Evolutionary conservation across 208 protist species (phyloP).

Genomic region (Wallacemonas sp.): DNA sequence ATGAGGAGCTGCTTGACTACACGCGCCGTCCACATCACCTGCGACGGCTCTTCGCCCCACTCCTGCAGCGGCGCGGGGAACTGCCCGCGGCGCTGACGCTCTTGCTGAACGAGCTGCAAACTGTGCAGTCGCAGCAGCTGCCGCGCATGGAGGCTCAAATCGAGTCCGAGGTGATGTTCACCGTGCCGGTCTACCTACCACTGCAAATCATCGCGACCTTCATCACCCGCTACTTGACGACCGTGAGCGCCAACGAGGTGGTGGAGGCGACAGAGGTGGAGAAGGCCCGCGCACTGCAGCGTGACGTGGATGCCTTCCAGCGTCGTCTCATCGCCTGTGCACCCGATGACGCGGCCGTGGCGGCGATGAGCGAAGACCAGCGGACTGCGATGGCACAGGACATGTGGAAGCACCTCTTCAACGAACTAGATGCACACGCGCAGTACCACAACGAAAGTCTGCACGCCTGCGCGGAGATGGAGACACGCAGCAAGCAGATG

Average conservation of each 20-base stretch:
- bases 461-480: conserved; percentile 6
- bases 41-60: conserved; percentile 65
- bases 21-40: conserved; percentile 46
- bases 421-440: conserved; percentile 48
- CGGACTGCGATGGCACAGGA: conserved; percentile 28
- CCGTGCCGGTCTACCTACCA: conserved; percentile 56
- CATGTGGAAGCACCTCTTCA: conserved; percentile 63
- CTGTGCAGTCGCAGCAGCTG: conserved; percentile 42
- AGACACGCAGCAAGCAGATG: not conserved
- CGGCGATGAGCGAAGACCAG: conserved; percentile 16
- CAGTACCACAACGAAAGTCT: conserved; percentile 21
- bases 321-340: not conserved
- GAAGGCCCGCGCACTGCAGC: conserved; percentile 18
- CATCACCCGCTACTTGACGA: conserved; percentile 32
- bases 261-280: conserved; percentile 27
- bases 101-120: conserved; percentile 47
- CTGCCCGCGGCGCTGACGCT: conserved; percentile 56
- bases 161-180: conserved; percentile 38
- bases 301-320: conserved; percentile 15
- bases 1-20: conserved; percentile 56
- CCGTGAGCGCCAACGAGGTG: conserved; percentile 16
- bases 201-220: conserved; percentile 48
- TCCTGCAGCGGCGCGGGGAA: conserved; percentile 42
- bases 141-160: conserved; percentile 48
- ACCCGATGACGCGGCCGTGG: not conserved